These are phyloP conservation scores for Goffeauzyma gilvescens DNA, from an alignment of 768 basidiomycete genomes.

Conservation along the genomic window DNA sequence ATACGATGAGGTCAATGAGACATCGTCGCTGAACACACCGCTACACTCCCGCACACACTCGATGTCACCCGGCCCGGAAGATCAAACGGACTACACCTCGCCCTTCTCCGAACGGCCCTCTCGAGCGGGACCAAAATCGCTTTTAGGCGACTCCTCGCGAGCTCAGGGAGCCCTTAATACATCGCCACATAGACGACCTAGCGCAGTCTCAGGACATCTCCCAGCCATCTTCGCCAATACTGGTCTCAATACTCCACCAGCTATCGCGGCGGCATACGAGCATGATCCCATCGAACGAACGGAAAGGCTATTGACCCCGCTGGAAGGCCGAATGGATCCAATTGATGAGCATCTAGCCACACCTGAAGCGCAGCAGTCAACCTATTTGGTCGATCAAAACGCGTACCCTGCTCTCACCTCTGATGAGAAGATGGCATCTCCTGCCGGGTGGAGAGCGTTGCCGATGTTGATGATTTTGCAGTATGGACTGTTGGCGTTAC, in stretches of 20 bases:
- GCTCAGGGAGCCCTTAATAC: not conserved
- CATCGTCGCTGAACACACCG: conserved; percentile 14
- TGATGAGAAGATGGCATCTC: no score
- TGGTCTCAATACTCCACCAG: conserved; percentile 59
- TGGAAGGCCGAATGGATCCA: conserved; percentile 14
- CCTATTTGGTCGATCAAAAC: no score
- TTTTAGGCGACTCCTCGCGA: not conserved
- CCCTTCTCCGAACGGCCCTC: not conserved
- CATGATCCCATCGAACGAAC: conserved; percentile 17
- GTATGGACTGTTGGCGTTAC: conserved; percentile 13
- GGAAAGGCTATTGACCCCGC: not conserved
- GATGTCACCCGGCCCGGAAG: not conserved
- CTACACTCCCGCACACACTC: not conserved
- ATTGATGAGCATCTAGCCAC: conserved; percentile 13
- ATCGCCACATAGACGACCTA: conserved; percentile 15
- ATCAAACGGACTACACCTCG: no score
- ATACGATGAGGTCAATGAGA: conserved; percentile 23
- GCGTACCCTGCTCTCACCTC: no score
- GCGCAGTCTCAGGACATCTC: conserved; percentile 32
- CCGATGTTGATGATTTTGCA: conserved; percentile 73
- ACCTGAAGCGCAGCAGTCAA: conserved; percentile 4
- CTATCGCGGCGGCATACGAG: conserved; percentile 36
- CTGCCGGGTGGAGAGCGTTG: conserved; percentile 51
- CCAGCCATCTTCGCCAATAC: conserved; percentile 69
- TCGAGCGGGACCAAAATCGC: not conserved